Evolutionary conservation across 164 flowering plant species (phyloP).

Genomic region (Tetrastigma voinierianum): DNA sequence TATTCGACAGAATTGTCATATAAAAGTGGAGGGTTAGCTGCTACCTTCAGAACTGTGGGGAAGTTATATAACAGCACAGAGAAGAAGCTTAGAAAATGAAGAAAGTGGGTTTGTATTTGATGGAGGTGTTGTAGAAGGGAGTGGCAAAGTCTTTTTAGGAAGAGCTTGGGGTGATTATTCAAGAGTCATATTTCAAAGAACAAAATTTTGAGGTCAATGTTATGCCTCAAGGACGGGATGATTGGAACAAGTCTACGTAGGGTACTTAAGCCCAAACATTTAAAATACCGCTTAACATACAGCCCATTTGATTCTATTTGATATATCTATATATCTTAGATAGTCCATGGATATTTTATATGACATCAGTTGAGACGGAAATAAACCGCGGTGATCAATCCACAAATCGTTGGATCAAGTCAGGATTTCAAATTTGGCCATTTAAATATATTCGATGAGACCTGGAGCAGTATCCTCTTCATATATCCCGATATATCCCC

Average conservation of each 20-base stretch:
- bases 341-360: too few species aligned
- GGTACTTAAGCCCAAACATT: too few species aligned
- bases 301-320: too few species aligned
- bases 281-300: too few species aligned
- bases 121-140: slow-evolving; percentile 15
- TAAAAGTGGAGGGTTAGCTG: not conserved
- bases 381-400: too few species aligned
- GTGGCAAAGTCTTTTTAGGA: slow-evolving; percentile 26
- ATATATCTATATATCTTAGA: too few species aligned
- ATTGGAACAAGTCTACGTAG: slow-evolving; percentile 16
- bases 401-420: too few species aligned
- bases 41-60: not conserved
- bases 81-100: slow-evolving; percentile 8
- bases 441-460: too few species aligned
- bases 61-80: slow-evolving; percentile 41
- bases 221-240: slow-evolving; percentile 35
- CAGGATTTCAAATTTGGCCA: too few species aligned
- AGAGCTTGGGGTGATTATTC: slow-evolving; percentile 39
- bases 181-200: slow-evolving; percentile 26
- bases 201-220: slow-evolving; percentile 14
- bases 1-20: slow-evolving; percentile 4
- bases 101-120: slow-evolving; percentile 34
- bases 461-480: too few species aligned
- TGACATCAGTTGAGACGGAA: too few species aligned
- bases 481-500: too few species aligned